Evolutionary conservation across 2,329 filamentous ascomycete species (phyloP), one percentile per base, ranked within the genome.

Genomic region (Penicillium hordei): DNA sequence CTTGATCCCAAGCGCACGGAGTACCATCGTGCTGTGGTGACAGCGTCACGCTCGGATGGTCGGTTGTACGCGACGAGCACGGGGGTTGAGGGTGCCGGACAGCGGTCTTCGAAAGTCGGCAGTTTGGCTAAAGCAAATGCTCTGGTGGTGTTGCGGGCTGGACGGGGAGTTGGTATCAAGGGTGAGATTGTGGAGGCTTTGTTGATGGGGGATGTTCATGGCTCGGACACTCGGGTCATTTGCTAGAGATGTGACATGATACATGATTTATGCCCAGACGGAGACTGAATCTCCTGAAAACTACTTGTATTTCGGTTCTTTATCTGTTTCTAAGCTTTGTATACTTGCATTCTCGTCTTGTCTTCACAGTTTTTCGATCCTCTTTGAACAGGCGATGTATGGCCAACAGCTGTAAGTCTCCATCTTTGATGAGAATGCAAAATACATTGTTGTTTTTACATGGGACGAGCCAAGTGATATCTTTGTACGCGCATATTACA

Each of bases 51-150:
- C 12, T 70, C 64, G 0, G 87, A 93, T 66, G 93, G 93, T 0
- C 67, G 78, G 9, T 74, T 97, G 48, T 80, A 84, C 59, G 94
- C 92, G 0, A 84, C 79, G 31, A 96, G 91, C 69, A 99, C 94
- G 0, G 94, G 94, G 6, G 87, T 89, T 3, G 69, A 68, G 23
- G 74, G 73, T 5, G 70, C 68, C 6, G 75, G 75, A 34, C 94
- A 99, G 78, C 82, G 94, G 51, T 97, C 93, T 73, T 95, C 90
- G 17, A 85, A 87, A 60, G 92, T 99, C 2, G 91, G 92, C 0
- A 97, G 93, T 74, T 81, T 97, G 65, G 90, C 88, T 60, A 88
- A 89, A 21, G 93, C 94, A 3, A 99, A 99, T 79, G 91, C 89
- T 4, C 75, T 99, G 67, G 76, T 97, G 25, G 90, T 89, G 2